Base-by-base conservation (phyloP, 768 basidiomycete genomes). In the Tylopilus intermedius region DNA sequence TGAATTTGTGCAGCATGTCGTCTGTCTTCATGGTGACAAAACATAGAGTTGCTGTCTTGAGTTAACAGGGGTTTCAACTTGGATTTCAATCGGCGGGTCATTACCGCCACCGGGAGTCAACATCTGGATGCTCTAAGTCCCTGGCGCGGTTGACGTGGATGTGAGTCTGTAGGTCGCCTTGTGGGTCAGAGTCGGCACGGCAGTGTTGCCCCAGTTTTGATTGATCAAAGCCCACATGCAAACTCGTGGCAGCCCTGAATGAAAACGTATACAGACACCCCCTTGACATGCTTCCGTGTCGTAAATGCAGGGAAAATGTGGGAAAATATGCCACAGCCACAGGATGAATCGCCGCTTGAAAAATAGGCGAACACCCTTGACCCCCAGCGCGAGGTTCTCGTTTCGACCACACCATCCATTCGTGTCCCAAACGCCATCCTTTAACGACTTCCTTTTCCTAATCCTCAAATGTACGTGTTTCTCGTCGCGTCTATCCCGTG, bases 331-430 rank as follows among this genome's bases (percentile, higher is more conserved):
- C 14, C 53, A 63, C 58, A 22, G 69, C 67, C 67, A 69, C 67
- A 1, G 0, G n/a, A 49, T 61, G 14, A 26, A 60, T 67, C 67
- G 65, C 67, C 67, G 67, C 67, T 66, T 67, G 53, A 69, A 69
- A 69, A 69, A 64, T 58, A 69, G 62, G 67, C 67, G 69, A 41
- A 61, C 69, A 67, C 67, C 69, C 67, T 69, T 71, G 66, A 71
- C 67, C 69, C 67, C 69, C 67, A 69, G 61, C 63, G 58, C 49
- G 47, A 55, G 30, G 56, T 58, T 63, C 62, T 71, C 42, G 53
- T 71, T 69, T 69, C 48, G 67, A 71, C 67, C 64, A 65, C 62
- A 53, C 64, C 67, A 68, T 60, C 64, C 62, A 56, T 64, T 58
- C 59, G 64, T 68, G 68, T 63, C 60, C 49, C 57, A 69, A 18